phyloP scores from a whole-genome alignment of 345 rosid genomes.

The Acer saccharum region DNA sequence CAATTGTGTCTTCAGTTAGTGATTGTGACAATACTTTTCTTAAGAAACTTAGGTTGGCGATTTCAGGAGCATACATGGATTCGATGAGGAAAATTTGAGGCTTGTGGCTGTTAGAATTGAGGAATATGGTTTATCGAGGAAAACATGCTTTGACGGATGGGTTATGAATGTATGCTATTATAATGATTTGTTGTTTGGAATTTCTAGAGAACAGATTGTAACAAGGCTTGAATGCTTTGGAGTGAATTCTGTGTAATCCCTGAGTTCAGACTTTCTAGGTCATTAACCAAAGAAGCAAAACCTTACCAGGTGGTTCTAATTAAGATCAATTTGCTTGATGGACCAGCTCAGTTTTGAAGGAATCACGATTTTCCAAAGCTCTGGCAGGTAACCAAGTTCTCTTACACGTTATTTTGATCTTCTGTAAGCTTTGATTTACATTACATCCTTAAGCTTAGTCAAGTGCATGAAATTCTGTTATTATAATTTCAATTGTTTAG shows the following conservation, averaged over 20 bases:
- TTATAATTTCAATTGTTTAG: background rate
- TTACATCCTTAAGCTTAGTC: background rate
- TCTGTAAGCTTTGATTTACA: background rate
- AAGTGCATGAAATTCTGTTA: background rate
- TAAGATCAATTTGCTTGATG: background rate
- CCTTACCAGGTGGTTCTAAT: background rate
- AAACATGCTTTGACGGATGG: background rate
- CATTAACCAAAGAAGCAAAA: background rate
- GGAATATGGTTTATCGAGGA: background rate
- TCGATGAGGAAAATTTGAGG: constrained; percentile 52
- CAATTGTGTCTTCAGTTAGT: constrained; percentile 20
- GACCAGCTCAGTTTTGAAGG: background rate
- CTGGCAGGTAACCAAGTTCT: background rate
- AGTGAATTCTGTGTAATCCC: background rate
- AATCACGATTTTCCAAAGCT: background rate
- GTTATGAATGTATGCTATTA: background rate
- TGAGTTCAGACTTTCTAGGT: background rate
- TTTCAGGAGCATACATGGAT: constrained; percentile 46
- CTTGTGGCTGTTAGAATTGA: background rate
- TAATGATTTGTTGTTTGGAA: background rate
- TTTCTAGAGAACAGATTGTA: background rate
- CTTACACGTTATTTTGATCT: background rate
- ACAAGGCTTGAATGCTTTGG: background rate
- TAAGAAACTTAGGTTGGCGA: constrained; percentile 28
- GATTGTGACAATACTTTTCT: constrained; percentile 35